phyloP scores from a whole-genome alignment of 495 filamentous ascomycete species.

The Geopyxis carbonaria region DNA sequence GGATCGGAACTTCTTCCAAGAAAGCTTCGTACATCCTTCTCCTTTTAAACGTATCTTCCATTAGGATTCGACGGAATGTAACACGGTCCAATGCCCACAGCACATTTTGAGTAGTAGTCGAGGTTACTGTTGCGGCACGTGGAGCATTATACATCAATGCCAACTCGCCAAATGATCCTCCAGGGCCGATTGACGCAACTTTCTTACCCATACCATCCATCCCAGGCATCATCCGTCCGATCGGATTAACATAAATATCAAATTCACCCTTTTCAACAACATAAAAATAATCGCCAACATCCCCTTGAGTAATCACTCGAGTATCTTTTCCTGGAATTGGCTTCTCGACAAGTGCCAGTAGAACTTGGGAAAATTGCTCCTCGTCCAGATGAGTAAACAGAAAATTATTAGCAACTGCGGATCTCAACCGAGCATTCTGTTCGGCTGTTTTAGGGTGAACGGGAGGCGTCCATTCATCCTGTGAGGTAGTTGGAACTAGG shows the following conservation, averaged over 20 bases:
- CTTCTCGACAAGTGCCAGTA: conserved; percentile 86
- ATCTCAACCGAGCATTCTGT: conserved; percentile 60
- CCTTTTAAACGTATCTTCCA: conserved; percentile 94
- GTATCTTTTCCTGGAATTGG: conserved; percentile 80
- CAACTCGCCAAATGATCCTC: conserved; percentile 92
- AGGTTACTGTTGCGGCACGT: conserved; percentile 87
- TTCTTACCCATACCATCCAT: conserved; percentile 68
- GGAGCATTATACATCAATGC: conserved; percentile 98
- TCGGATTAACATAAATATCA: conserved; percentile 73
- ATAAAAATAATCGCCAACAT: conserved; percentile 95
- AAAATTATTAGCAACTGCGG: conserved; percentile 76
- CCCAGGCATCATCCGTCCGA: conserved; percentile 66
- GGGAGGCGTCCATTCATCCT: conserved; percentile 83
- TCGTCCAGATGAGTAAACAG: conserved; percentile 89
- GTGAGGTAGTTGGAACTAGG: conserved; percentile 65
- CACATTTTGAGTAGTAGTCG: conserved; percentile 56
- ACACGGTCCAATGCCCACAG: conserved; percentile 91
- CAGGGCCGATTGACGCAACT: conserved; percentile 66
- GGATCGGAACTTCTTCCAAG: conserved; percentile 89
- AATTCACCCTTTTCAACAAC: conserved; percentile 84
- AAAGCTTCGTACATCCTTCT: conserved; percentile 94
- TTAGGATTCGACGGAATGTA: conserved; percentile 92
- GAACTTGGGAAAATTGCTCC: conserved; percentile 68
- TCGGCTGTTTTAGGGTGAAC: conserved; percentile 65
- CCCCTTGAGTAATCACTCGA: conserved; percentile 82